Base-by-base conservation (phyloP, 495 filamentous ascomycete species). In the Hyphodiscus hymeniophilus region DNA sequence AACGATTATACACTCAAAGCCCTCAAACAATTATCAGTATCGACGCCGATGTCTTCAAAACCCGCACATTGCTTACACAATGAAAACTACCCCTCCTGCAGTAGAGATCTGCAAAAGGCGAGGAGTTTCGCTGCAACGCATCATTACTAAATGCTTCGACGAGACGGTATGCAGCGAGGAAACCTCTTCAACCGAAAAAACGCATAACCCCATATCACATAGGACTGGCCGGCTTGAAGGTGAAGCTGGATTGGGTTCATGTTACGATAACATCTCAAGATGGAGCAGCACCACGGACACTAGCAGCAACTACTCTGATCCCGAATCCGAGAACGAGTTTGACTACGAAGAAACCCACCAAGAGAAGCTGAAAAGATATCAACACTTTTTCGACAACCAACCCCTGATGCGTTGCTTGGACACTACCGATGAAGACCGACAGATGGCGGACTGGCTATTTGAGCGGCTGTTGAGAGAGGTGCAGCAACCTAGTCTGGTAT, bases 371-470 rank as follows among this genome's bases (percentile, higher is more conserved):
- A 24, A 41, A 13, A 30, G 40, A 41, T 49, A 40, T 20, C 50
- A 34, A 30, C 11, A 48, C n/a, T 56, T 51, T 21, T 51, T 49
- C 41, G 26, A 45, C 21, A 31, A 41, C 36, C 35, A 43, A 42
- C 18, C 35, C 3, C 26, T 51, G 38, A 42, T 38, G 32, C 8
- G 42, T 31, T 42, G 34, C 13, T n/a, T 48, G 7, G 45, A 50
- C n/a, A n/a, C n/a, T 32, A 20, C 38, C n/a, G 28, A 52, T 10
- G 45, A 52, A n/a, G 32, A 46, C 11, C 32, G 40, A n/a, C 7
- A 21, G 6, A 15, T 39, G 28, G 17, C 38, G 7, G 44, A 57
- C 13, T 16, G 41, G 22, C 42, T 50, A 8, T 56, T 51, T 24
- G 13, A 51, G 8, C 31, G 26, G 15, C 36, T 56, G 20, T 24